phyloP scores from a whole-genome alignment of 23 red algal genomes.

The Agarophyton chilense region DNA sequence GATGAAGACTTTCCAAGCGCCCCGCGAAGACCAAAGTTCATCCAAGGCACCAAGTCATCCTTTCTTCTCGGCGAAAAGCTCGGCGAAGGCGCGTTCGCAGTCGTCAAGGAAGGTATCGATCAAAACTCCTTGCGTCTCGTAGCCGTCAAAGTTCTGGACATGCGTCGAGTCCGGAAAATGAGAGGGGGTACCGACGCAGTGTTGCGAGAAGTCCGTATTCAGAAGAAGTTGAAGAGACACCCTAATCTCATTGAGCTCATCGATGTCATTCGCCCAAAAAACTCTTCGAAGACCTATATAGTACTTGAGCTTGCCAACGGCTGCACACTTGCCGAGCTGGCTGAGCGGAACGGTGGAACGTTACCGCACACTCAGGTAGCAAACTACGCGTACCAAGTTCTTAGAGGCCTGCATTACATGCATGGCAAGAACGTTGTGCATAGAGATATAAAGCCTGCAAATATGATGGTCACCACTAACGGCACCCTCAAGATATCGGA shows the following conservation, averaged over 20 bases:
- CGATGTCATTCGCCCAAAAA: constrained; percentile 79
- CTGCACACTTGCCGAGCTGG: constrained; percentile 82
- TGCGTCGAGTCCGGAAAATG: constrained; percentile 70
- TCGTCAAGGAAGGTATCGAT: constrained; percentile 94
- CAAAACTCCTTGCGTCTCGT: constrained; percentile 88
- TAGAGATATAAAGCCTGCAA: constrained; percentile 97
- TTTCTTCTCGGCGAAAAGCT: constrained; percentile 92
- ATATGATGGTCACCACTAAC: constrained; percentile 89
- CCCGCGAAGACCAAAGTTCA: constrained; percentile 46
- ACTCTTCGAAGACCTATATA: constrained; percentile 77
- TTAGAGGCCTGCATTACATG: constrained; percentile 88
- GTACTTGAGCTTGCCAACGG: constrained; percentile 96
- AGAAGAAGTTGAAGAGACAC: constrained; percentile 82
- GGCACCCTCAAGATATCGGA: constrained; percentile 91
- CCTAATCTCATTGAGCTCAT: constrained; percentile 94
- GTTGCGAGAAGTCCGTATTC: constrained; percentile 84
- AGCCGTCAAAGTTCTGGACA: constrained; percentile 94
- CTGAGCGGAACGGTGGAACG: constrained; percentile 52
- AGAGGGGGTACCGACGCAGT: constrained; percentile 86
- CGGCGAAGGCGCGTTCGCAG: constrained; percentile 91
- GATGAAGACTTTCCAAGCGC: constrained; percentile 37
- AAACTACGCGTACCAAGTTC: constrained; percentile 77
- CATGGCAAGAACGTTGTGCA: constrained; percentile 93
- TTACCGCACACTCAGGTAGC: constrained; percentile 78
- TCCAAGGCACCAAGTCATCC: constrained; percentile 46